Evolutionary conservation across 345 rosid genomes (phyloP), one percentile per base, ranked within the genome.

Genomic region (Gossypium mustelinum): DNA sequence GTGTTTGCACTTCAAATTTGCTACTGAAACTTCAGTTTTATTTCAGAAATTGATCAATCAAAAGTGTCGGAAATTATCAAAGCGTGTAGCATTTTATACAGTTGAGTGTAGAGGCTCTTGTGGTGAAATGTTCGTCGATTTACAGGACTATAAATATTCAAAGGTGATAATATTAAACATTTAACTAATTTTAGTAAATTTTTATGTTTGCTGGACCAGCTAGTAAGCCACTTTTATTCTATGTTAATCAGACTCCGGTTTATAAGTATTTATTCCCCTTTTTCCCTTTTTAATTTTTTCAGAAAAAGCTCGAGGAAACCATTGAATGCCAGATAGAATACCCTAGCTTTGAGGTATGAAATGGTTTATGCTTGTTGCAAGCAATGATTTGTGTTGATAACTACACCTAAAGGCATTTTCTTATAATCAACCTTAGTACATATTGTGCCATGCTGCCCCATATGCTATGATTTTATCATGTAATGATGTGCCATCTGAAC

Each of bases 71-170:
- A 84, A 88, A 83, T 76, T 83, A 69, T 68, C 84, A 11, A 95
- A 91, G 83, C 93, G 87, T 8, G 81, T 93, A 17, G 92, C 98
- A 59, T 95, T 91, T 82, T 95, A 92, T 76, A 81, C 91, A 0
- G 90, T 93, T 48, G 98, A 93, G 55, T 90, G 96, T 73, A 89
- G 96, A 81, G 90, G 87, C 80, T 91, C 92, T 6, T 89, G 87
- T 68, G 98, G 97, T 67, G 97, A 95, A 84, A 89, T 95, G 41
- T 95, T 95, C 79, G 96, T 90, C 34, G 98, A 95, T 78, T 82
- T 95, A 77, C 93, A 88, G 80, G 81, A 84, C 29, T 87, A 91
- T 77, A 88, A 85, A 72, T 89, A 86, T 58, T 55, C 89, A 22
- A 87, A 88, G 97, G 92, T 84, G 65, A 54, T 27, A 73, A 0